These are phyloP conservation scores for Ogataea thermomethanolica DNA, from an alignment of 805 yeast genomes.

Conservation along the genomic window DNA sequence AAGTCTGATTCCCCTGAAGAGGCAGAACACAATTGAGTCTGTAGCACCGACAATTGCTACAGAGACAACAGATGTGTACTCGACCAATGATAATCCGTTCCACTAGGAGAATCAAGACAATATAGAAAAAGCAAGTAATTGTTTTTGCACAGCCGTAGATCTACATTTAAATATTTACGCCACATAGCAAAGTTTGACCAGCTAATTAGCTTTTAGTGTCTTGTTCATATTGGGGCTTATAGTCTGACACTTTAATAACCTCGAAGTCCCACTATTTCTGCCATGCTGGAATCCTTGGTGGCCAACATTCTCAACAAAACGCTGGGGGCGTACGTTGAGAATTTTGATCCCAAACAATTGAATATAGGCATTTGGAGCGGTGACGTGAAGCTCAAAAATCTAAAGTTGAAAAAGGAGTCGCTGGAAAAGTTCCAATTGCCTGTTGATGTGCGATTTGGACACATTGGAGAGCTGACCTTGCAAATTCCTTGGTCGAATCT, in stretches of 20 bases:
- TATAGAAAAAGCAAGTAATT: too few relatives aligned
- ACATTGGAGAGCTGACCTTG: conserved; percentile 80
- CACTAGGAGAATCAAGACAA: too few relatives aligned
- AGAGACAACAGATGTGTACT: too few relatives aligned
- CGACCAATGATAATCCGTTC: too few relatives aligned
- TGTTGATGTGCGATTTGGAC: conserved; percentile 82
- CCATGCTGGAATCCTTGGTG: conserved; percentile 37
- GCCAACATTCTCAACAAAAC: conserved; percentile 60
- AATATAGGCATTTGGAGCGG: conserved; percentile 98
- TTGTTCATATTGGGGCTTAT: background rate
- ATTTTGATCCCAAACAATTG: conserved; percentile 91
- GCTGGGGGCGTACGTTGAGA: conserved; percentile 77
- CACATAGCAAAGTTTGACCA: conserved; percentile 12
- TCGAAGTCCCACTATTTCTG: background rate
- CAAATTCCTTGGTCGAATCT: conserved; percentile 97
- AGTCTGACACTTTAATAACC: background rate
- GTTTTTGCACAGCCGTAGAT: conserved; percentile 12
- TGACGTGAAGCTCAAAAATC: conserved; percentile 79
- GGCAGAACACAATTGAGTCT: too few relatives aligned
- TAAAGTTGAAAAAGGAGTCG: conserved; percentile 82
- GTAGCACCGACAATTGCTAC: too few relatives aligned
- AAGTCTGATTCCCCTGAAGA: too few relatives aligned
- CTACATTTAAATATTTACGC: conserved; percentile 6
- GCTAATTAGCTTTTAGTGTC: background rate
- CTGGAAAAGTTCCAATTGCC: conserved; percentile 85